phyloP scores from a whole-genome alignment of 23 red algal species.

The Gracilaria gracilis region DNA sequence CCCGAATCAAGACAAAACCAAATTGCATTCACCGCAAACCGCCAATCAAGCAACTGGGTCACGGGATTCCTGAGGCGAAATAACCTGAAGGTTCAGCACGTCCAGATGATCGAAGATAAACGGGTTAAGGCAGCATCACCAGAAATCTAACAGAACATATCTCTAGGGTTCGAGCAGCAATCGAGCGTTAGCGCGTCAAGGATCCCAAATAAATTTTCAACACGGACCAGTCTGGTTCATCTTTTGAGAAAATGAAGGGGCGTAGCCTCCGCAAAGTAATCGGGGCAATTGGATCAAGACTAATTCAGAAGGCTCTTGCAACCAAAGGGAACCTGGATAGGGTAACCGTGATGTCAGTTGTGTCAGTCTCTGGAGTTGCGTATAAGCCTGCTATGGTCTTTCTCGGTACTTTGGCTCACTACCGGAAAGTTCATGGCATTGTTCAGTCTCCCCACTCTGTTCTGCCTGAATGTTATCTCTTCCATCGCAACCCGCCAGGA shows the following conservation, averaged over 20 bases:
- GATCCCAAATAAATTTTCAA: not conserved
- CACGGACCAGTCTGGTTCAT: conserved; percentile 12
- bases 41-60: not conserved
- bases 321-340: conserved; percentile 29
- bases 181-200: too few species aligned
- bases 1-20: not conserved
- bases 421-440: not conserved
- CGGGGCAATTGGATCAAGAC: not conserved
- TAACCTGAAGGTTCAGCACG: too few species aligned
- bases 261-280: conserved; percentile 21
- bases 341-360: conserved; percentile 35
- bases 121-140: too few species aligned
- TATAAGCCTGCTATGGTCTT: conserved; percentile 5
- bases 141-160: too few species aligned
- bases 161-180: too few species aligned
- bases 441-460: not conserved
- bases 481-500: not conserved
- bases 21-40: not conserved
- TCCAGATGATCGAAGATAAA: too few species aligned
- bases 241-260: conserved; percentile 17
- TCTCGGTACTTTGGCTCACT: conserved; percentile 17
- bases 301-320: not conserved
- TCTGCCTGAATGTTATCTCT: conserved; percentile 1
- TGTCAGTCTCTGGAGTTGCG: not conserved
- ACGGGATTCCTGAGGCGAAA: too few species aligned